Percentiles rank a stretch among this genome's conserved stretches.
Evolutionary conservation across 73 alveolate genomes (phyloP).

Genomic region (Paramecium biaurelia): DNA sequence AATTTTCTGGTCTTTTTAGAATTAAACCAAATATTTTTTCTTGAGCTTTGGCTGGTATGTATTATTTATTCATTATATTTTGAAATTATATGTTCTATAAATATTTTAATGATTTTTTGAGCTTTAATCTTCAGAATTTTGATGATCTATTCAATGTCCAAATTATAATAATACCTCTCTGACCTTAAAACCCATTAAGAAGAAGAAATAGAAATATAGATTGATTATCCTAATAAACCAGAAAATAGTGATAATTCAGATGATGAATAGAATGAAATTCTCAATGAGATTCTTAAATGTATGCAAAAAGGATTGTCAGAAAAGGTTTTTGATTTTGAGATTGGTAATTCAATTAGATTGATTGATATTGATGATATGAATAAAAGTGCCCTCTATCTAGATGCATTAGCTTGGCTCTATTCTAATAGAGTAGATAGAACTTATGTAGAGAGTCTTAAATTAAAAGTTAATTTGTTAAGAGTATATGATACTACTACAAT

Average conservation of each 20-base stretch:
- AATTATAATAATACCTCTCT: not conserved
- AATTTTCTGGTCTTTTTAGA: conserved; percentile 66
- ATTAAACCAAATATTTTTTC: not conserved
- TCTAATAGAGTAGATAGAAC: conserved; percentile 9
- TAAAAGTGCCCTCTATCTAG: conserved; percentile 6
- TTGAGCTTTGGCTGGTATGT: not conserved
- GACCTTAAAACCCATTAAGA: conserved; percentile 18
- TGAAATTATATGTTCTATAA: not conserved
- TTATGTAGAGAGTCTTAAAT: not conserved
- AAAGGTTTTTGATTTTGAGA: not conserved
- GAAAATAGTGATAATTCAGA: not conserved
- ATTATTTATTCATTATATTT: not conserved
- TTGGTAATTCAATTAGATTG: not conserved
- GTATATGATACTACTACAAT: not conserved
- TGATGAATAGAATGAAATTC: conserved; percentile 1
- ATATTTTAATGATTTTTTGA: not conserved
- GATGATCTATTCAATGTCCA: not conserved
- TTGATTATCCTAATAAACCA: not conserved
- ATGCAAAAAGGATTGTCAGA: not conserved
- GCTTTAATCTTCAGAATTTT: not conserved
- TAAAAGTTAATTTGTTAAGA: not conserved
- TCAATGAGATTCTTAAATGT: not conserved
- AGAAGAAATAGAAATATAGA: not conserved
- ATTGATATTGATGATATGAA: not conserved
- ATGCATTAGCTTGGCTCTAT: conserved; percentile 31